Evolutionary conservation across 2,329 filamentous ascomycete genomes (phyloP), one percentile per base, ranked within the genome.

Genomic region (Xylaria multiplex): DNA sequence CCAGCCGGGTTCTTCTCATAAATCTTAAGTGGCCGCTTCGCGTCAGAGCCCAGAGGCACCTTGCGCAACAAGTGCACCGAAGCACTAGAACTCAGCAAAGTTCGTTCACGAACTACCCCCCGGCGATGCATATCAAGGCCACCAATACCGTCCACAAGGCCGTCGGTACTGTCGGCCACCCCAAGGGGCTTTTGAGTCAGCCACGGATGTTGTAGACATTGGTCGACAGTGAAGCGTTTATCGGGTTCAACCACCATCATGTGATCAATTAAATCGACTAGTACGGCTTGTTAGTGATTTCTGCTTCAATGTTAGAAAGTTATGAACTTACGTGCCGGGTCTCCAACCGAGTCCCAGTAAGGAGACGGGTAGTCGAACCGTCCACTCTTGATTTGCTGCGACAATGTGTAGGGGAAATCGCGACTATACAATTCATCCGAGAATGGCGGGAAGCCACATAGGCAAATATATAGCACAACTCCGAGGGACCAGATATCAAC

Each of bases 401-500:
- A 91, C 50, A 98, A 84, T 0, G 86, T 93, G 76, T 93, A 97
- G 2, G 96, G 96, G 71, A 94, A 96, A 50, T 97, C 90, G 42
- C 81, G 81, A 0, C 89, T 90, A 79, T 90, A 92, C 0, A 98
- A 88, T 79, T 99, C 96, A 74, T 99, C 96, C 0, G 93, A 97
- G 80, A 99, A 99, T 0, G 96, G 96, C 4, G 95, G 96, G 75
- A 98, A 98, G 42, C 96, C 96, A 77, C 96, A 98, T 5, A 98
- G 86, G 77, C 93, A 97, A 73, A 98, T 98, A 80, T 98, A 99
- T 27, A 99, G 85, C 3, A 99, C 95, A 2, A 99, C 96, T n/a
- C 96, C 96, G 0, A 98, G 85, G 1, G 94, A 97, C 96, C 96
- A 98, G 48, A 98, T 85, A 77, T 99, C 96, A 9, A 99, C 96